Evolutionary conservation across 176 grass and related monocot genomes (phyloP).

Genomic region (Aegilops sharonensis): DNA sequence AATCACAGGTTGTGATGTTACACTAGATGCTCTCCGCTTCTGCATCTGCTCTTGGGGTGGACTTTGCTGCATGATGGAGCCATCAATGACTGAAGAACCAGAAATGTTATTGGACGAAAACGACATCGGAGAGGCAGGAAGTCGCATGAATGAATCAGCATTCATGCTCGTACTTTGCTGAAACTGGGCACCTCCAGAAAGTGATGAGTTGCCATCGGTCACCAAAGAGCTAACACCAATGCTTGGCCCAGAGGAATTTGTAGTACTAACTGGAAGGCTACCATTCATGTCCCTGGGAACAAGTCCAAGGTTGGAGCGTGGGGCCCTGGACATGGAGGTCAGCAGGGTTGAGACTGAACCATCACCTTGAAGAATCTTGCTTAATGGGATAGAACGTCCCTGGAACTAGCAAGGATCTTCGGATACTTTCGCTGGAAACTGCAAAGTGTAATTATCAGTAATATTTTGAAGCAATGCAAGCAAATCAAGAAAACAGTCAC

Average conservation of each 20-base stretch:
- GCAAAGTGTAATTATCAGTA: background rate
- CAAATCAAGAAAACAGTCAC: background rate
- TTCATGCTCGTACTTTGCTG: slow-evolving; percentile 88
- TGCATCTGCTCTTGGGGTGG: slow-evolving; percentile 71
- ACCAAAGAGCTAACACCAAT: slow-evolving; percentile 91
- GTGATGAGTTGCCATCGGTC: slow-evolving; percentile 83
- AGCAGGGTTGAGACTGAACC: slow-evolving; percentile 31
- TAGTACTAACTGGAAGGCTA: slow-evolving; percentile 48
- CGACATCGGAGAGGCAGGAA: slow-evolving; percentile 96
- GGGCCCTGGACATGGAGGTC: slow-evolving; percentile 51
- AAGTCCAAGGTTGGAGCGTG: slow-evolving; percentile 48
- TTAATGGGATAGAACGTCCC: slow-evolving; percentile 1
- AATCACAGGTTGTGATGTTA: slow-evolving; percentile 76
- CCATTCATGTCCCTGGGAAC: slow-evolving; percentile 60
- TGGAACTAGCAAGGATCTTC: slow-evolving; percentile 18
- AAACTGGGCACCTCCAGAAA: slow-evolving; percentile 79
- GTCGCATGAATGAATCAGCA: slow-evolving; percentile 81
- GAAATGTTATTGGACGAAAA: slow-evolving; percentile 99
- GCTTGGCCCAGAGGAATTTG: slow-evolving; percentile 81
- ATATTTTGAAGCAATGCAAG: background rate
- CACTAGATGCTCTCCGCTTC: slow-evolving; percentile 74
- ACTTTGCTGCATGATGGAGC: slow-evolving; percentile 82
- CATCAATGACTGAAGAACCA: slow-evolving; percentile 89
- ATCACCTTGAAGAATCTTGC: slow-evolving; percentile 41
- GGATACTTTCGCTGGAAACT: slow-evolving; percentile 10